A percentile compares a stretch with the other conserved stretches of the same genome.
phyloP scores from a whole-genome alignment of 495 filamentous ascomycete genomes.

The Hypomontagnella monticulosa region DNA sequence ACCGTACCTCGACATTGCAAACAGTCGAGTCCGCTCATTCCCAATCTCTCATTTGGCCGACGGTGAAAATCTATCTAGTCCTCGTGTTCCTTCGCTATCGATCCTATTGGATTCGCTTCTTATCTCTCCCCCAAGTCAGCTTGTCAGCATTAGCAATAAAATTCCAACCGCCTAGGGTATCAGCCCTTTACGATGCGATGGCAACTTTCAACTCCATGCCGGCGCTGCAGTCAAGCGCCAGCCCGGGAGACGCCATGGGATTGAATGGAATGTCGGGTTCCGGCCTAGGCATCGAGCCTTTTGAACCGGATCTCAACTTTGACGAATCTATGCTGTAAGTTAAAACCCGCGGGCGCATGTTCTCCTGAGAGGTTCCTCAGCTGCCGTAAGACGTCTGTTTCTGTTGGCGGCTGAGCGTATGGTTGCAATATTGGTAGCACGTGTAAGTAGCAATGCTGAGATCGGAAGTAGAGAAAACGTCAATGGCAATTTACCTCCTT shows the following conservation, averaged over 20 bases:
- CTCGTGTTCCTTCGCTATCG: background rate
- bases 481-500: constrained; percentile 52
- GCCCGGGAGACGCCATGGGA: constrained; percentile 52
- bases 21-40: constrained; percentile 23
- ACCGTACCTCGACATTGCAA: constrained; percentile 4
- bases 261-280: constrained; percentile 44
- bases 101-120: background rate
- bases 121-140: background rate
- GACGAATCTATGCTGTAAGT: constrained; percentile 60
- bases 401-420: background rate
- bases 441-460: constrained; percentile 29
- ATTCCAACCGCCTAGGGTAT: constrained; percentile 23
- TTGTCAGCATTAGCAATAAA: constrained; percentile 14
- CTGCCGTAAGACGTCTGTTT: background rate
- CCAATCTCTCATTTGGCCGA: background rate
- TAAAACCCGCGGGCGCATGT: constrained; percentile 17
- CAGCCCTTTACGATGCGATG: constrained; percentile 56
- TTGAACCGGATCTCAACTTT: constrained; percentile 55
- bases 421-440: background rate
- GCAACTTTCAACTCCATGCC: constrained; percentile 60
- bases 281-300: constrained; percentile 50
- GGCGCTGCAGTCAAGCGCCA: constrained; percentile 49
- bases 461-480: constrained; percentile 51
- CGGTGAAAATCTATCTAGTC: background rate
- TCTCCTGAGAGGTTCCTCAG: background rate